These are phyloP conservation scores for Paecilomyces dactylethromorphus DNA, from an alignment of 2,329 filamentous ascomycete genomes.

Conservation along the genomic window DNA sequence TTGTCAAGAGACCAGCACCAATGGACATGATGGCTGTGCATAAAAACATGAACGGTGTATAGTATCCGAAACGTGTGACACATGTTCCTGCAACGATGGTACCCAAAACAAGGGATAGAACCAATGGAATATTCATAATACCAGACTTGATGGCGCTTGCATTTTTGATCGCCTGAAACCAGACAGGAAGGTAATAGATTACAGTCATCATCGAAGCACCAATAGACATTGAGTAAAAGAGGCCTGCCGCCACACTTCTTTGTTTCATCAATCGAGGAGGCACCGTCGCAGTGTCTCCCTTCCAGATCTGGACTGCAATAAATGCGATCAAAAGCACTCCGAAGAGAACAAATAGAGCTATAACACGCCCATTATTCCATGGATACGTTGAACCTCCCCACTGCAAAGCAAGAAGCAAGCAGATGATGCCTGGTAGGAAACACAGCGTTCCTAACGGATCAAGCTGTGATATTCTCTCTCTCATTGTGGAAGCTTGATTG, in stretches of 20 bases:
- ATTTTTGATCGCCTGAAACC: constrained; percentile 36
- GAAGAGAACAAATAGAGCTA: constrained; percentile 45
- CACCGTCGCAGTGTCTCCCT: constrained; percentile 37
- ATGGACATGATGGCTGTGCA: constrained; percentile 24
- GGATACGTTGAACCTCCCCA: constrained; percentile 39
- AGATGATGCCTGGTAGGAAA: constrained; percentile 40
- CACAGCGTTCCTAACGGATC: constrained; percentile 21
- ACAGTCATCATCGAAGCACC: constrained; percentile 39
- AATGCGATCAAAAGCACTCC: constrained; percentile 43
- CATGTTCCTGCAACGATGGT: constrained; percentile 24
- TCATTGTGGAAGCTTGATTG: constrained; percentile 5
- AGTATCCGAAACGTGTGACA: constrained; percentile 30
- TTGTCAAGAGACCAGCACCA: constrained; percentile 30
- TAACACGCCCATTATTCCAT: constrained; percentile 41
- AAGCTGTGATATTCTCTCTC: neutral
- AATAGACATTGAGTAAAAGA: constrained; percentile 35
- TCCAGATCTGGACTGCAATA: constrained; percentile 27
- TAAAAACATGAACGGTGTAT: constrained; percentile 33
- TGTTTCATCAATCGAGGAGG: constrained; percentile 39
- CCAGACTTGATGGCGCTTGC: constrained; percentile 28
- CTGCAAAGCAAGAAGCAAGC: constrained; percentile 44
- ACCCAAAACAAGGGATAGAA: constrained; percentile 21
- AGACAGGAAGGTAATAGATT: constrained; percentile 43
- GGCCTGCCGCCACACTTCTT: constrained; percentile 35
- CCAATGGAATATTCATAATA: constrained; percentile 22